Conservation (phyloP, 192 early-diverging fungal species). For the Lunasporangiospora selenospora region DNA sequence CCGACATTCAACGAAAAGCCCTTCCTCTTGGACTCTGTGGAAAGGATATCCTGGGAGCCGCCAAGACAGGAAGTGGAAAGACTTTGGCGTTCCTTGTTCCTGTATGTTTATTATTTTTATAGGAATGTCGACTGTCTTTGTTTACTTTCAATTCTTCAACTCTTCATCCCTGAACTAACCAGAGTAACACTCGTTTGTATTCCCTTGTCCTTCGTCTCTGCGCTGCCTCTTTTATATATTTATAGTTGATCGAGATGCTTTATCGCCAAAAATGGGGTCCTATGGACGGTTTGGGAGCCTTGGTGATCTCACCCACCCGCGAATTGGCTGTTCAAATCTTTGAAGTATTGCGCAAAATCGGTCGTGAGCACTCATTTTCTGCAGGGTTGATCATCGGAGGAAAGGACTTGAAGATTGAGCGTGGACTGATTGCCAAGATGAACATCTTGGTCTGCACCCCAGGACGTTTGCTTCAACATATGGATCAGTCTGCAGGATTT, state of each 20-base stretch:
- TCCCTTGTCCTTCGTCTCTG: neutral
- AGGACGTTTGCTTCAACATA: conserved; percentile 85
- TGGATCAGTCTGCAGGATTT: conserved; percentile 93
- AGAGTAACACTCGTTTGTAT: neutral
- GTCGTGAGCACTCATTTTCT: conserved; percentile 78
- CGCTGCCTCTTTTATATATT: neutral
- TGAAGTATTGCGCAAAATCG: conserved; percentile 79
- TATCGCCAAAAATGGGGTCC: conserved; percentile 85
- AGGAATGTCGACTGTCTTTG: neutral
- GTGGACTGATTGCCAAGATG: conserved; percentile 75
- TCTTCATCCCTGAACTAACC: neutral
- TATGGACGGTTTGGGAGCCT: conserved; percentile 79
- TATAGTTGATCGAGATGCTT: conserved; percentile 82
- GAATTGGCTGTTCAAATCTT: conserved; percentile 95
- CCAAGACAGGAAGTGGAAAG: conserved; percentile 88
- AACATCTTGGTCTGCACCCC: conserved; percentile 87
- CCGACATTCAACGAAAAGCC: conserved; percentile 89
- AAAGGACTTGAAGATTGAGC: conserved; percentile 85
- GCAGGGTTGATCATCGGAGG: conserved; percentile 96
- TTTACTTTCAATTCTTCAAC: neutral
- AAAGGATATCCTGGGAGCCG: conserved; percentile 83
- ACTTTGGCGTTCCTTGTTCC: conserved; percentile 84
- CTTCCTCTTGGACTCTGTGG: conserved; percentile 72
- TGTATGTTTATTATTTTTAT: conserved; percentile 38
- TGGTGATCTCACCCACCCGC: conserved; percentile 85